Percentiles rank a stretch among this genome's conserved stretches.
Evolutionary conservation across 148 eudicot genomes (phyloP).

Genomic region (Euryodendron excelsum): DNA sequence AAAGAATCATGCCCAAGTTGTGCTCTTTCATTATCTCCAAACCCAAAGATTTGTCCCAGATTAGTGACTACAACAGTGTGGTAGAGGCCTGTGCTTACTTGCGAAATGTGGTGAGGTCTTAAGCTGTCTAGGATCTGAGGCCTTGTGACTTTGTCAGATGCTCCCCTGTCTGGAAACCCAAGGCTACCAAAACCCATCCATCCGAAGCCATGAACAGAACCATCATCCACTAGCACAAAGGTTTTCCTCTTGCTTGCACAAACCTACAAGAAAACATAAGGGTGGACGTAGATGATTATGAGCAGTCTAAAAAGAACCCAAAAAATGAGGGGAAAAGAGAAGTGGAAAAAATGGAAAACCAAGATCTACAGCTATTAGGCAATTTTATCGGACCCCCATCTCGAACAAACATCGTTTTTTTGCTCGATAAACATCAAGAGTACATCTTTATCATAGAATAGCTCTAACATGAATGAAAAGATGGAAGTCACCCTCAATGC

Average conservation of each 20-base stretch:
- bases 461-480: neutral
- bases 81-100: constrained; percentile 89
- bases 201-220: constrained; percentile 79
- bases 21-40: constrained; percentile 93
- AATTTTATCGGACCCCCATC: neutral
- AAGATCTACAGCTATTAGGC: neutral
- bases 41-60: constrained; percentile 75
- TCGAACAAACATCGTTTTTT: neutral
- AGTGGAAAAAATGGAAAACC: neutral
- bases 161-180: constrained; percentile 76
- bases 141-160: constrained; percentile 57
- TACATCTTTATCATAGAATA: neutral
- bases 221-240: constrained; percentile 74
- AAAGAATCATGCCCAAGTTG: constrained; percentile 81
- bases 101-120: constrained; percentile 65
- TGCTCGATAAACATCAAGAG: neutral
- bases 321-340: neutral
- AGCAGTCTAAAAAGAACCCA: neutral
- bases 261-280: constrained; percentile 45
- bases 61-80: constrained; percentile 80
- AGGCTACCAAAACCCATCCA: constrained; percentile 97
- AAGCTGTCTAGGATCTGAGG: constrained; percentile 71
- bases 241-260: constrained; percentile 97
- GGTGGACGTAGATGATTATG: neutral
- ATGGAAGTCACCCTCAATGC: neutral